These are phyloP conservation scores for Margaritispora aquatica DNA, from an alignment of 495 filamentous ascomycete species.

Conservation along the genomic window DNA sequence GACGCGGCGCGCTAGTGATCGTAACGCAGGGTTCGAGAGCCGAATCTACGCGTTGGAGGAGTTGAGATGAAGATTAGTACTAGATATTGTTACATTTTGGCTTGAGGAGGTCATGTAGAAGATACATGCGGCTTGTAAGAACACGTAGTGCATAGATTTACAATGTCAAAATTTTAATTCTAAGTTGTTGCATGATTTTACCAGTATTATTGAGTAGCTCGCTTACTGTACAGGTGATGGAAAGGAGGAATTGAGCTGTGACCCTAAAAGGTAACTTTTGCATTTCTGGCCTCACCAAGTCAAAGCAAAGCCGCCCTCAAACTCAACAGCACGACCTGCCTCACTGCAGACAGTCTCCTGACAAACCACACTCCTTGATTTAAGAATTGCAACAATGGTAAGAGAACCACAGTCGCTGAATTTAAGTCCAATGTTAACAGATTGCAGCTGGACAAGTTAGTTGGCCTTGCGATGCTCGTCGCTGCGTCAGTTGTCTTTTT, in stretches of 20 bases:
- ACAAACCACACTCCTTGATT: slow-evolving; percentile 16
- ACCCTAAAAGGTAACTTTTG: too few species aligned
- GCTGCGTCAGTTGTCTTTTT: slow-evolving; percentile 91
- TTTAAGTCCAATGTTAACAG: neutral
- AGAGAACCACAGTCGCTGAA: neutral
- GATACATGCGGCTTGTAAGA: too few species aligned
- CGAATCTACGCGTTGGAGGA: neutral
- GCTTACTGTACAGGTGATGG: neutral
- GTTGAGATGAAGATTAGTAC: neutral
- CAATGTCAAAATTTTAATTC: too few species aligned
- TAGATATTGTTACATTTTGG: too few species aligned
- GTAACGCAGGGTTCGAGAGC: neutral
- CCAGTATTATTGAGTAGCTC: too few species aligned
- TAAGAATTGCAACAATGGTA: slow-evolving; percentile 22
- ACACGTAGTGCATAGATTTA: too few species aligned
- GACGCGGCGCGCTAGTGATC: neutral
- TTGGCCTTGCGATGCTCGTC: slow-evolving; percentile 96
- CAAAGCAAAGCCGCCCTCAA: neutral
- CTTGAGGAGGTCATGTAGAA: too few species aligned
- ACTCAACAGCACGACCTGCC: slow-evolving; percentile 20
- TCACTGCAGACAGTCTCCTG: slow-evolving; percentile 31
- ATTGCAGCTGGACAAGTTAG: slow-evolving; percentile 82
- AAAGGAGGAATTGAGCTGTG: neutral
- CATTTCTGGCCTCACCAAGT: neutral
- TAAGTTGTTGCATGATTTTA: too few species aligned